Evolutionary conservation across 2,329 filamentous ascomycete species (phyloP), one percentile per base, ranked within the genome.

Genomic region (Sporothrix sp.): DNA sequence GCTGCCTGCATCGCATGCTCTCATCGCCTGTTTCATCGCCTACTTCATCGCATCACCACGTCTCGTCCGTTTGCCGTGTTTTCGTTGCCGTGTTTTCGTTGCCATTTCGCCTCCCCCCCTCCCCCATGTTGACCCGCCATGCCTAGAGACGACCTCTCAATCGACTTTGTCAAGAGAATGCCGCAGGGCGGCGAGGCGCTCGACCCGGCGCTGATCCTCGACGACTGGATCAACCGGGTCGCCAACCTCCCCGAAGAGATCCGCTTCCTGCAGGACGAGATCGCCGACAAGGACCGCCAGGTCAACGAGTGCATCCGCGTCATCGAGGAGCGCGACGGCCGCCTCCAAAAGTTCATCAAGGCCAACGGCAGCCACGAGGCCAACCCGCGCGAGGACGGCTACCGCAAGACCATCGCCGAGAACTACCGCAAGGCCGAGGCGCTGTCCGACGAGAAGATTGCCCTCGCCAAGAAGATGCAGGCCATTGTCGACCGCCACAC

Each of bases 181-280:
- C 76, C 78, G 62, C 74, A 72, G 62, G 69, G 70, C 44, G 70
- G 71, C 40, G 80, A 83, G 63, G 70, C 75, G 54, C 73, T 80
- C 64, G 80, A 84, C 60, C 77, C 79, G 52, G 75, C 83, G 51
- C 72, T 84, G 57, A 81, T 89, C 61, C 78, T 90, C 59, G 85
- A 91, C 65, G 84, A 89, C 65, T 90, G 85, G 73, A 79, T 84
- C 63, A 80, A 83, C 63, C 75, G 71, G 67, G 84, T 85, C 18
- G 81, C 85, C 60, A 93, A 93, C 61, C 74, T 91, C 25, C 86
- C 86, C 55, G 84, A 87, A 56, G 87, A 93, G 67, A 82, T 93
- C 53, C 82, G 83, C 18, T 89, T 90, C 68, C 75, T 91, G 55
- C 84, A 90, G 61, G 86, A 90, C 62, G 87, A 93, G 67, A 86